Evolutionary conservation across 345 rosid species (phyloP).

Genomic region (Zanthoxylum bungeanum): DNA sequence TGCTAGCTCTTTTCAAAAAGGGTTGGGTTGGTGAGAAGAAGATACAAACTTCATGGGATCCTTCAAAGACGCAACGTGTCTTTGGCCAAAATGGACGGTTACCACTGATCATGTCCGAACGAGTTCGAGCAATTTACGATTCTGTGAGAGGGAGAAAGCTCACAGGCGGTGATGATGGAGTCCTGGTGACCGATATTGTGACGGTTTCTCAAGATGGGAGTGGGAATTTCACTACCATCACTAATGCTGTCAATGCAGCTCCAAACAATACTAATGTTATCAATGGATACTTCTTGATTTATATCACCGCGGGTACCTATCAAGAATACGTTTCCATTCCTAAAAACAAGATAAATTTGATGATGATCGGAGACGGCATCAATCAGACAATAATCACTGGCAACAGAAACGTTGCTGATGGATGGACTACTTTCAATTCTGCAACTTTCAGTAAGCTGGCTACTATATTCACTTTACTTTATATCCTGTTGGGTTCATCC

Average conservation of each 20-base stretch:
- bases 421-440: slow-evolving; percentile 52
- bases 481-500: too few relatives aligned
- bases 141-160: slow-evolving; percentile 27
- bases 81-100: slow-evolving; percentile 26
- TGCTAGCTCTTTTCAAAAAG: slow-evolving; percentile 38
- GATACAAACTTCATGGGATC: slow-evolving; percentile 16
- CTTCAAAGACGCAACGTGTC: background rate
- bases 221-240: background rate
- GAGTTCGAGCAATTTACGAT: slow-evolving; percentile 23
- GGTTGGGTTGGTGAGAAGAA: slow-evolving; percentile 36
- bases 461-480: too few relatives aligned
- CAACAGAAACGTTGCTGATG: slow-evolving; percentile 38
- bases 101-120: slow-evolving; percentile 28
- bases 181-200: slow-evolving; percentile 29
- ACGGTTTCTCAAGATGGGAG: slow-evolving; percentile 37
- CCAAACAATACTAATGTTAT: background rate
- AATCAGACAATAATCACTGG: slow-evolving; percentile 43
- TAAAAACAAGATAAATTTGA: slow-evolving; percentile 37
- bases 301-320: slow-evolving; percentile 33
- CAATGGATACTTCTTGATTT: slow-evolving; percentile 42
- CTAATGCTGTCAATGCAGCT: background rate
- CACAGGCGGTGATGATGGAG: background rate
- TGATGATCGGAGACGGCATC: slow-evolving; percentile 50
- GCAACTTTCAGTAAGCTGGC: slow-evolving; percentile 42
- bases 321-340: slow-evolving; percentile 41